Evolutionary conservation across 2,329 filamentous ascomycete species (phyloP).

Genomic region (Zarea fungicola): DNA sequence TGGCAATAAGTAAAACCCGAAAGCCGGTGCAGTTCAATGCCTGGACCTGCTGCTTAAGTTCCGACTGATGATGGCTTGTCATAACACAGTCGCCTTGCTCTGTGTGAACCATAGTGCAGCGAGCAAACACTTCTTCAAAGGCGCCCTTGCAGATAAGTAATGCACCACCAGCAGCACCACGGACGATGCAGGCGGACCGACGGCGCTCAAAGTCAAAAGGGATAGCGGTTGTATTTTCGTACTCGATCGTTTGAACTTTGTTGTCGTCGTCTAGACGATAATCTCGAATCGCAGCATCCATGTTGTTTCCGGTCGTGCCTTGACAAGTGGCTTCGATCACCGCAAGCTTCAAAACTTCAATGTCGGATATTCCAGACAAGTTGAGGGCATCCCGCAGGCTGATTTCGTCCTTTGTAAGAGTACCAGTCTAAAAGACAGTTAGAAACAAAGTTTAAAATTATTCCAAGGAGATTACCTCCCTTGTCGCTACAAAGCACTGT

Average conservation of each 20-base stretch:
- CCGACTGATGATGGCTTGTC: conserved; percentile 14
- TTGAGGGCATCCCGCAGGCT: conserved; percentile 21
- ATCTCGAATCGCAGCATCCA: conserved; percentile 22
- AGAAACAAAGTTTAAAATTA: no score
- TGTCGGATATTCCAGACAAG: conserved; percentile 15
- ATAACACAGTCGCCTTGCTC: conserved; percentile 15
- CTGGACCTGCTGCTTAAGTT: conserved; percentile 15
- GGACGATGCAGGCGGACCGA: conserved; percentile 20
- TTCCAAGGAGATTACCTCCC: no score
- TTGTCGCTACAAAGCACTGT: conserved; percentile 27
- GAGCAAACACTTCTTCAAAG: conserved; percentile 23
- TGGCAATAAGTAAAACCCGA: conserved; percentile 22
- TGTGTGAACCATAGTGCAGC: conserved; percentile 19
- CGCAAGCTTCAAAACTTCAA: conserved; percentile 22
- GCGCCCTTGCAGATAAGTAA: conserved; percentile 26
- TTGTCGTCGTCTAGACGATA: conserved; percentile 14
- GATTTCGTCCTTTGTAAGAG: conserved; percentile 26
- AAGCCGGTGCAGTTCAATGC: conserved; percentile 19
- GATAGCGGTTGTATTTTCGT: conserved; percentile 20
- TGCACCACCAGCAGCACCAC: conserved; percentile 19
- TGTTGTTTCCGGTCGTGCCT: conserved; percentile 24
- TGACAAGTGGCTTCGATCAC: conserved; percentile 23
- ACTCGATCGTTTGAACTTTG: conserved; percentile 17
- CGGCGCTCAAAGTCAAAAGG: conserved; percentile 25
- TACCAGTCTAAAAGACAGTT: conserved; percentile 22